Conservation (phyloP, 352 stramenopile species). For the Peronosclerospora sorghi region DNA sequence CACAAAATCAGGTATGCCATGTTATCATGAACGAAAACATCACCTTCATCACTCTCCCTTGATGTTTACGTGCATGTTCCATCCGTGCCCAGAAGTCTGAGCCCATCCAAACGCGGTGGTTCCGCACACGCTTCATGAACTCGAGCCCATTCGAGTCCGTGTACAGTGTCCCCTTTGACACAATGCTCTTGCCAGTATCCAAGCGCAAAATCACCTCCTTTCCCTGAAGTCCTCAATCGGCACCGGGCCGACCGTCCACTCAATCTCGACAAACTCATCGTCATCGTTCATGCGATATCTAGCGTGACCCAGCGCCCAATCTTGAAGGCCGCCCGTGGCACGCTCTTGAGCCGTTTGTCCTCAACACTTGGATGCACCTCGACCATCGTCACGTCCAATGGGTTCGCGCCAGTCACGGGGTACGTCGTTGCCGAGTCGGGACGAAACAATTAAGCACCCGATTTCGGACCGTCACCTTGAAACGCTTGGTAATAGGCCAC, state of each 20-base stretch:
- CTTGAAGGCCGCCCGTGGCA: constrained; percentile 56
- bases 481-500: constrained; percentile 63
- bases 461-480: constrained; percentile 62
- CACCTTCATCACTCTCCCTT: too few relatives aligned
- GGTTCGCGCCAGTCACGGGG: constrained; percentile 15
- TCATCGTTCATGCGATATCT: constrained; percentile 82
- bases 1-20: too few relatives aligned
- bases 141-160: constrained; percentile 95
- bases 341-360: constrained; percentile 1
- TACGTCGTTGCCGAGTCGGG: constrained; percentile 72
- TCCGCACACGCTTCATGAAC: constrained; percentile 85
- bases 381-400: constrained; percentile 30
- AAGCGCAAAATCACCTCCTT: constrained; percentile 95
- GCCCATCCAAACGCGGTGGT: too few relatives aligned
- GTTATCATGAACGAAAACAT: too few relatives aligned
- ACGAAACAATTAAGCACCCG: constrained; percentile 95
- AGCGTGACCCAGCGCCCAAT: constrained; percentile 86
- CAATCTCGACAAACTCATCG: constrained; percentile 87
- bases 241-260: constrained; percentile 86
- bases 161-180: constrained; percentile 58
- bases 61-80: too few relatives aligned
- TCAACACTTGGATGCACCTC: constrained; percentile 25
- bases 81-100: too few relatives aligned
- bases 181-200: constrained; percentile 41
- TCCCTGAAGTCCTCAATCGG: constrained; percentile 70